Evolutionary conservation across 2,329 filamentous ascomycete genomes (phyloP).

Genomic region (Sphaceloma murrayae): DNA sequence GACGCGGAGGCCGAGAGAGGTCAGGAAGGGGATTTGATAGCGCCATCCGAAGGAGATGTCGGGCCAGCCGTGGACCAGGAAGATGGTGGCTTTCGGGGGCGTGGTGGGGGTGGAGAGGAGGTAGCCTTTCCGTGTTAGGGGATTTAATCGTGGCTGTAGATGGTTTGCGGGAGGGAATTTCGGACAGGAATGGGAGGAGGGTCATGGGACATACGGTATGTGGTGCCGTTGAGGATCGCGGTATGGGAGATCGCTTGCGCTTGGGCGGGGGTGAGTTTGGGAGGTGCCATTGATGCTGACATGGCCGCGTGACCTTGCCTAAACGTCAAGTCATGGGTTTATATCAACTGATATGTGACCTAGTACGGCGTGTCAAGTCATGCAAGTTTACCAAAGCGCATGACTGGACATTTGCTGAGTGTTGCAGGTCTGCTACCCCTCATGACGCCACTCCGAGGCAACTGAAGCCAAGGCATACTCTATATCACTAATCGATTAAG

Average conservation of each 20-base stretch:
- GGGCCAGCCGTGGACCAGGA: constrained; percentile 67
- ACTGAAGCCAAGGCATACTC: not conserved
- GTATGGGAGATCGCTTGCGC: constrained; percentile 9
- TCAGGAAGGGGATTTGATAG: constrained; percentile 70
- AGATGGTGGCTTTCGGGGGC: constrained; percentile 43
- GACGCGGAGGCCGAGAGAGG: constrained; percentile 64
- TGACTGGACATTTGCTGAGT: too few relatives aligned
- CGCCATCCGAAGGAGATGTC: constrained; percentile 81
- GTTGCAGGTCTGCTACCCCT: too few relatives aligned
- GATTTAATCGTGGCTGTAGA: too few relatives aligned
- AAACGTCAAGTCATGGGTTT: too few relatives aligned
- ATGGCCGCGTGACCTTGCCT: too few relatives aligned
- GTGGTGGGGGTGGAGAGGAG: constrained; percentile 41
- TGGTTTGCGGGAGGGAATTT: too few relatives aligned
- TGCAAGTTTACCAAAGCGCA: too few relatives aligned
- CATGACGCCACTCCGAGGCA: not conserved
- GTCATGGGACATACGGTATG: not conserved
- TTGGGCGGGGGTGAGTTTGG: constrained; percentile 9
- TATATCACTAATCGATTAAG: not conserved
- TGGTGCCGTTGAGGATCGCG: constrained; percentile 11
- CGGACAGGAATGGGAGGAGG: too few relatives aligned
- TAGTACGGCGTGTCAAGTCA: too few relatives aligned
- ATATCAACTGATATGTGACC: too few relatives aligned
- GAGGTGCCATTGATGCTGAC: too few relatives aligned
- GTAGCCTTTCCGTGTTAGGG: constrained; percentile 36